Conservation (phyloP, 176 grass and related monocot genomes). For the Zoysia japonica region DNA sequence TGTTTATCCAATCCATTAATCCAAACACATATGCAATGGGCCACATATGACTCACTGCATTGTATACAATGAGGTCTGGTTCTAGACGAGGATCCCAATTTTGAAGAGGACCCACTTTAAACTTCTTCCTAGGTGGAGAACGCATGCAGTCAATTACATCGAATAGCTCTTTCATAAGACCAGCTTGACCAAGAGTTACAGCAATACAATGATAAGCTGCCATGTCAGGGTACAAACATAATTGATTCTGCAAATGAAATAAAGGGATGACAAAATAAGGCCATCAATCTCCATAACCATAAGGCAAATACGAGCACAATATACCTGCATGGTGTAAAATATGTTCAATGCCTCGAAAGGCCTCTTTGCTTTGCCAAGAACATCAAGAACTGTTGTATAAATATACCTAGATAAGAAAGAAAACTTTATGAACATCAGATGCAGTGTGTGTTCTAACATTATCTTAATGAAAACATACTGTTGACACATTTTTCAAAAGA, state of each 20-base stretch:
- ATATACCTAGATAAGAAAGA: conserved; percentile 71
- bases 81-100: conserved; percentile 86
- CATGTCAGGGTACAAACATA: conserved; percentile 89
- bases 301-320: conserved; percentile 29
- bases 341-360: conserved; percentile 83
- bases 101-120: conserved; percentile 65
- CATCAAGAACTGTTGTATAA: conserved; percentile 86
- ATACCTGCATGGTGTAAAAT: conserved; percentile 91
- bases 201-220: conserved; percentile 94
- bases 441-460: no score
- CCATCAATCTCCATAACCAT: conserved; percentile 13
- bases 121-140: conserved; percentile 72
- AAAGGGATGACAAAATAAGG: conserved; percentile 18
- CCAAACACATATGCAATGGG: conserved; percentile 6
- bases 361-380: conserved; percentile 94
- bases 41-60: conserved; percentile 60
- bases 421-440: no score
- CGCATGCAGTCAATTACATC: conserved; percentile 94
- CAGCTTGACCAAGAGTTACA: conserved; percentile 87
- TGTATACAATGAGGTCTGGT: conserved; percentile 90
- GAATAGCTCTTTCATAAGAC: conserved; percentile 95
- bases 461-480: not conserved
- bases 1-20: conserved; percentile 21
- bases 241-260: conserved; percentile 73
- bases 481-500: not conserved